These are phyloP conservation scores for Xylogone sp. DNA, from an alignment of 2,329 filamentous ascomycete species.

Conservation along the genomic window DNA sequence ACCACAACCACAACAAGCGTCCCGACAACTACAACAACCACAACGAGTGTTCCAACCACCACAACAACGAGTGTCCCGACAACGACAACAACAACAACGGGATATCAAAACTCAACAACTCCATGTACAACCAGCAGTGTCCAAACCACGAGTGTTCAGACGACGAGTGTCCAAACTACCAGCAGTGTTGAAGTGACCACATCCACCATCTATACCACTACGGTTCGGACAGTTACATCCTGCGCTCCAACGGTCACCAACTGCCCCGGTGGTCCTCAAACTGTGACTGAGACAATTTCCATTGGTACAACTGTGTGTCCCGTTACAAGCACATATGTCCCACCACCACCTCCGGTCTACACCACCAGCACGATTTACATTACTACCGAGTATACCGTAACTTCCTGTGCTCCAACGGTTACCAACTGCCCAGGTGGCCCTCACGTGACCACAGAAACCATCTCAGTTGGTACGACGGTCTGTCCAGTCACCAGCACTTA, in stretches of 20 bases:
- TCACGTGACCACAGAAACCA: slow-evolving; percentile 35
- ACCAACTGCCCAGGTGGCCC: slow-evolving; percentile 20
- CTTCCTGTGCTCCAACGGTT: slow-evolving; percentile 15
- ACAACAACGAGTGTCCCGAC: background rate
- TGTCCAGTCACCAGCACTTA: slow-evolving; percentile 5
- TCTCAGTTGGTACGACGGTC: slow-evolving; percentile 31
- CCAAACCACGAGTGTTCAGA: background rate
- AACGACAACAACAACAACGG: background rate
- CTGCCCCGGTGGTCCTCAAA: slow-evolving; percentile 9
- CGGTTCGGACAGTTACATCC: slow-evolving; percentile 12
- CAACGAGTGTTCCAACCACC: background rate
- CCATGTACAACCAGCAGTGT: background rate
- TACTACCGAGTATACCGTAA: slow-evolving; percentile 11
- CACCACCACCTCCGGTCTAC: slow-evolving; percentile 6
- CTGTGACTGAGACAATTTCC: slow-evolving; percentile 5
- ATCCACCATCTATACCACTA: slow-evolving; percentile 1
- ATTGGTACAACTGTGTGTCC: slow-evolving; percentile 1
- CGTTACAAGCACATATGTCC: background rate
- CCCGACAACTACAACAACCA: slow-evolving; percentile 2
- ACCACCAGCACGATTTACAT: slow-evolving; percentile 38
- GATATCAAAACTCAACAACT: background rate
- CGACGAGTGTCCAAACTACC: background rate
- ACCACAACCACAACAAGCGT: slow-evolving; percentile 23
- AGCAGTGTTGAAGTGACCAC: background rate
- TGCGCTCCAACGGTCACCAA: slow-evolving; percentile 16